These are phyloP conservation scores for Fraxinus floribunda DNA, from an alignment of 305 asterid species.

Conservation along the genomic window DNA sequence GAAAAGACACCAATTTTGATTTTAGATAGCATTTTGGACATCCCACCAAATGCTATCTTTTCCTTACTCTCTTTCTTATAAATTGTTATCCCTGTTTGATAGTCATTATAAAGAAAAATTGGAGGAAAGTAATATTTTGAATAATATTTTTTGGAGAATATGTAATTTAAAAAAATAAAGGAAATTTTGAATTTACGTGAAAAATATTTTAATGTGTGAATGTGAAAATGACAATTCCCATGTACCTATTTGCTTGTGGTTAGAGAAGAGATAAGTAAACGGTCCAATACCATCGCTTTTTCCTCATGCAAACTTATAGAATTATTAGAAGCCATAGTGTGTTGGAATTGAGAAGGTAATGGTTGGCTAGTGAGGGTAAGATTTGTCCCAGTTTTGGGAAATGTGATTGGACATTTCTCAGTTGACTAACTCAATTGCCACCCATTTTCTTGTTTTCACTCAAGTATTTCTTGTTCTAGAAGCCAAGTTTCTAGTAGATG, in stretches of 20 bases:
- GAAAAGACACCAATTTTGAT: too few relatives aligned
- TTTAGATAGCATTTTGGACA: too few relatives aligned
- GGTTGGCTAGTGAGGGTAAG: not conserved
- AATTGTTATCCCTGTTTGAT: too few relatives aligned
- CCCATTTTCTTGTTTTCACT: not conserved
- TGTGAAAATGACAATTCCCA: too few relatives aligned
- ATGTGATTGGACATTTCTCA: not conserved
- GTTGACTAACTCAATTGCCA: not conserved
- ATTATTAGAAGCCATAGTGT: not conserved
- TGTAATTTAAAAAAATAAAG: too few relatives aligned
- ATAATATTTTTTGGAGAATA: too few relatives aligned
- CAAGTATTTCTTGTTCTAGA: not conserved
- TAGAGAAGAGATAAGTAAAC: not conserved
- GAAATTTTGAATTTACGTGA: too few relatives aligned
- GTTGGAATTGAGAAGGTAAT: not conserved
- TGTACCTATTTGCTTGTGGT: not conserved
- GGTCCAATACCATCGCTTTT: not conserved
- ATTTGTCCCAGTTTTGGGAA: not conserved
- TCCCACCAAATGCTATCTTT: too few relatives aligned
- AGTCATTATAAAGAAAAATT: too few relatives aligned
- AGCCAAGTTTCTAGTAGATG: not conserved
- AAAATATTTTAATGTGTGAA: too few relatives aligned
- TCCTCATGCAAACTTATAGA: not conserved
- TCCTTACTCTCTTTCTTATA: too few relatives aligned
- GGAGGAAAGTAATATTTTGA: too few relatives aligned